Evolutionary conservation across 2,329 filamentous ascomycete genomes (phyloP).

Genomic region (Diaporthe velutina): DNA sequence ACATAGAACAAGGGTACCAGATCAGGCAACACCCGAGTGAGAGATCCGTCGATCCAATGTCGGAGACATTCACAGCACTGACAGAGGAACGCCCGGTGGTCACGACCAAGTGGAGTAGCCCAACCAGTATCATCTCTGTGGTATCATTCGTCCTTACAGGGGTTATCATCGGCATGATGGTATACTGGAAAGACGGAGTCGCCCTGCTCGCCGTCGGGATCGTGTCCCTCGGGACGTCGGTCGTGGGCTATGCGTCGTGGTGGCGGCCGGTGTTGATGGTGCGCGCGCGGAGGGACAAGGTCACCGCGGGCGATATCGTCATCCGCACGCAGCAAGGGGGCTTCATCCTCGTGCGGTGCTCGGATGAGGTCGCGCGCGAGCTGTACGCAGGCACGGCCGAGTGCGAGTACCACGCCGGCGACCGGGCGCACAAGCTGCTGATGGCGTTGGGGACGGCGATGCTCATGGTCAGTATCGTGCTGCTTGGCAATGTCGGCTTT

Average conservation of each 20-base stretch:
- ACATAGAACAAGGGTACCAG: conserved; percentile 1
- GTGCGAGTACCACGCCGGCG: conserved; percentile 8
- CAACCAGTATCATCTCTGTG: conserved; percentile 57
- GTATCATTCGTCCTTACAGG: conserved; percentile 59
- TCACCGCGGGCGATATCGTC: not conserved
- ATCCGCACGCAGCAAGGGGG: conserved; percentile 5
- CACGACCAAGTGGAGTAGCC: conserved; percentile 61
- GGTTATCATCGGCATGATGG: conserved; percentile 58
- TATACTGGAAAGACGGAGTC: conserved; percentile 62
- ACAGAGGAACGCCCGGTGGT: conserved; percentile 58
- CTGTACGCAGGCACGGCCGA: not conserved
- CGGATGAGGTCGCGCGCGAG: conserved; percentile 10
- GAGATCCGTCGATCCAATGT: conserved; percentile 56
- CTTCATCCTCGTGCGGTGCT: conserved; percentile 7
- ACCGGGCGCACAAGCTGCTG: conserved; percentile 50
- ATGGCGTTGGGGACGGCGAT: conserved; percentile 69
- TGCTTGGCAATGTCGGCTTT: conserved; percentile 74
- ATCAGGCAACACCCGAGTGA: not conserved
- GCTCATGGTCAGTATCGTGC: conserved; percentile 71
- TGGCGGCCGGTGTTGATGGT: conserved; percentile 70
- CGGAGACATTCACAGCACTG: conserved; percentile 56
- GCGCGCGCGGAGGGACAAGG: not conserved
- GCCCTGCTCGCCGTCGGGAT: conserved; percentile 46
- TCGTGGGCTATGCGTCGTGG: conserved; percentile 68
- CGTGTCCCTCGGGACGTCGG: conserved; percentile 57